Conservation (phyloP, 192 early-diverging fungal species). For the Anaeromyces robustus region DNA sequence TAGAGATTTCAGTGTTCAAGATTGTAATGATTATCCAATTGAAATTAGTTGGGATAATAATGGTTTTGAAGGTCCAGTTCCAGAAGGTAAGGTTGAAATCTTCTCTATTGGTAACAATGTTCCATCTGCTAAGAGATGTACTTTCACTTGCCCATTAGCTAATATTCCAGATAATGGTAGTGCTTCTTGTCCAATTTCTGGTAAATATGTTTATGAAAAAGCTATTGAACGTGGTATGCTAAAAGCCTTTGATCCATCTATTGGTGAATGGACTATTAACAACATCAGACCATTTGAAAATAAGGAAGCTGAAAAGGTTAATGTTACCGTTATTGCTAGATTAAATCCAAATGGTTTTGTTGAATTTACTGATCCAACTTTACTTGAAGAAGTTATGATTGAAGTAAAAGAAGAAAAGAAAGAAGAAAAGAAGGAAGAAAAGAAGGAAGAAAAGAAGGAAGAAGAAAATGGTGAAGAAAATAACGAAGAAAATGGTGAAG, state of each 20-base stretch:
- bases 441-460: constrained; percentile 41
- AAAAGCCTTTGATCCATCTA: constrained; percentile 55
- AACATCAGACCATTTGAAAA: constrained; percentile 41
- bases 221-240: constrained; percentile 41
- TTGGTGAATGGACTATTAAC: constrained; percentile 75
- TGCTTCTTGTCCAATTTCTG: constrained; percentile 64
- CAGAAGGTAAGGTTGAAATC: constrained; percentile 69
- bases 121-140: constrained; percentile 66
- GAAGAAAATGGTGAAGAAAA: constrained; percentile 3
- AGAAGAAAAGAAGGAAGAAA: constrained; percentile 27
- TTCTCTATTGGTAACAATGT: constrained; percentile 74
- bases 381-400: constrained; percentile 59
- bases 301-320: constrained; percentile 28
- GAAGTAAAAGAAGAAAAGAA: constrained; percentile 14
- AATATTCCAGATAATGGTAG: constrained; percentile 15
- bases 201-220: constrained; percentile 47
- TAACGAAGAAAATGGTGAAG: constrained; percentile 8
- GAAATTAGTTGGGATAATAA: constrained; percentile 66
- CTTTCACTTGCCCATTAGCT: constrained; percentile 61
- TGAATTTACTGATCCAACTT: constrained; percentile 68
- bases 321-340: constrained; percentile 81
- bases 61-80: constrained; percentile 29
- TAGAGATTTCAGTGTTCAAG: constrained; percentile 84
- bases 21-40: constrained; percentile 78
- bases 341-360: constrained; percentile 74